These are phyloP conservation scores for Macrophomina tecta DNA, from an alignment of 2,329 filamentous ascomycete genomes.

Conservation along the genomic window DNA sequence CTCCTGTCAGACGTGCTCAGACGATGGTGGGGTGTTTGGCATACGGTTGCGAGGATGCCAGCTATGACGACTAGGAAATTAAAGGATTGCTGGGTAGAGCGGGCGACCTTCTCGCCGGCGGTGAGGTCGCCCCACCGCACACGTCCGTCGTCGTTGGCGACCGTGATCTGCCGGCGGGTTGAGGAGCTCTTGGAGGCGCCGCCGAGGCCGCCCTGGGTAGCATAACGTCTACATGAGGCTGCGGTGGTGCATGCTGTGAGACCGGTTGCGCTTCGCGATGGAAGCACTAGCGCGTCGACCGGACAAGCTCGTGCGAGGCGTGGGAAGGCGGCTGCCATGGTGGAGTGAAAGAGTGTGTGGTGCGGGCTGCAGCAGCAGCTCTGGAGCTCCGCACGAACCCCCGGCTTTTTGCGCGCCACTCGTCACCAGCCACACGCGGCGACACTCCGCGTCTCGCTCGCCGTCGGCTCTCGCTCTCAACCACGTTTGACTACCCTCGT, in stretches of 20 bases:
- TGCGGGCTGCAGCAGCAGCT: slow-evolving; percentile 30
- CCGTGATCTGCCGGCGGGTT: slow-evolving; percentile 65
- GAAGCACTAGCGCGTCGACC: background rate
- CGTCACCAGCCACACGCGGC: background rate
- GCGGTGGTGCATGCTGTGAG: background rate
- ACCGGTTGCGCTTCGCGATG: background rate
- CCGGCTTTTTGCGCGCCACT: slow-evolving; percentile 16
- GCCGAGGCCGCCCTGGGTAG: slow-evolving; percentile 15
- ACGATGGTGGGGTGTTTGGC: slow-evolving; percentile 32
- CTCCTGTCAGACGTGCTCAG: slow-evolving; percentile 20
- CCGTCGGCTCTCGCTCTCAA: slow-evolving; percentile 5
- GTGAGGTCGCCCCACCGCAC: slow-evolving; percentile 83
- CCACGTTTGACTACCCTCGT: background rate
- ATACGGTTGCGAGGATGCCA: slow-evolving; percentile 77
- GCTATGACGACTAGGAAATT: slow-evolving; percentile 80
- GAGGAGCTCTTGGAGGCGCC: slow-evolving; percentile 16
- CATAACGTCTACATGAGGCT: slow-evolving; percentile 3
- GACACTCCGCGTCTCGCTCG: background rate
- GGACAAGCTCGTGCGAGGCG: slow-evolving; percentile 16
- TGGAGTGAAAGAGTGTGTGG: slow-evolving; percentile 43
- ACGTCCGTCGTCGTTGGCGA: slow-evolving; percentile 83
- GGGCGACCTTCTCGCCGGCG: slow-evolving; percentile 75
- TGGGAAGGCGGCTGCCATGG: slow-evolving; percentile 50
- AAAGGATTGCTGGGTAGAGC: slow-evolving; percentile 88
- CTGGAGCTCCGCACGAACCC: slow-evolving; percentile 5